These are phyloP conservation scores for Talaromyces rugulosus DNA, from an alignment of 2,329 filamentous ascomycete genomes.

Conservation along the genomic window DNA sequence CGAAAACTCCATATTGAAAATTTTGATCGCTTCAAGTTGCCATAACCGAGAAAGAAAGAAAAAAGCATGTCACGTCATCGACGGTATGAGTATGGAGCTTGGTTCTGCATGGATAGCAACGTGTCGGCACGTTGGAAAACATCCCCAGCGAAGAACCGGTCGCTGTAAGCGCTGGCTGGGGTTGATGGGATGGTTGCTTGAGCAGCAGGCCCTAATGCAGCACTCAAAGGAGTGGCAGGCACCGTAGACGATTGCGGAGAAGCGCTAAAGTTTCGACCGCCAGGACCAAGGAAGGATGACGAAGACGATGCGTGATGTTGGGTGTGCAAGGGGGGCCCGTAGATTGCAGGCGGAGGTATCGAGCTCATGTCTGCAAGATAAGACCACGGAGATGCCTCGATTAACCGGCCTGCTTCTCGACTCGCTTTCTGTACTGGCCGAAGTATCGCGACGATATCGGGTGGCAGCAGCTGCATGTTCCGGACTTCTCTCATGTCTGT, in stretches of 20 bases:
- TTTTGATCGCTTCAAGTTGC: neutral
- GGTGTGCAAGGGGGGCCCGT: slow-evolving; percentile 33
- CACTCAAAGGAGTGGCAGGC: slow-evolving; percentile 84
- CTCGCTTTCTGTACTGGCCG: slow-evolving; percentile 77
- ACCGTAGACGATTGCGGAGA: slow-evolving; percentile 54
- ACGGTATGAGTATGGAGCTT: slow-evolving; percentile 38
- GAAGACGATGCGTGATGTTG: slow-evolving; percentile 28
- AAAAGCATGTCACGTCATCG: slow-evolving; percentile 23
- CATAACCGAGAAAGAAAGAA: neutral
- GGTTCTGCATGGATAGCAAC: slow-evolving; percentile 41
- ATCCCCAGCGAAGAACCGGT: slow-evolving; percentile 47
- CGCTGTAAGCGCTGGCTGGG: slow-evolving; percentile 45
- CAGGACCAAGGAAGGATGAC: slow-evolving; percentile 9
- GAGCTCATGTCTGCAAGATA: slow-evolving; percentile 46
- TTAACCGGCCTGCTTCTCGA: slow-evolving; percentile 72
- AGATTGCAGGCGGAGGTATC: slow-evolving; percentile 24
- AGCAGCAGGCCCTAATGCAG: slow-evolving; percentile 81
- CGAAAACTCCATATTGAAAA: neutral
- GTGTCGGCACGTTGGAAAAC: slow-evolving; percentile 48
- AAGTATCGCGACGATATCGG: slow-evolving; percentile 69
- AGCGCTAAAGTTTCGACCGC: slow-evolving; percentile 15
- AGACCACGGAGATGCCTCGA: slow-evolving; percentile 62
- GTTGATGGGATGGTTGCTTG: slow-evolving; percentile 78
- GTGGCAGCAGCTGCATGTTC: slow-evolving; percentile 47
- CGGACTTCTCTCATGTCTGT: slow-evolving; percentile 44